Base-by-base conservation (phyloP, 2,329 filamentous ascomycete species). In the Nothomitra cinnamomea region DNA sequence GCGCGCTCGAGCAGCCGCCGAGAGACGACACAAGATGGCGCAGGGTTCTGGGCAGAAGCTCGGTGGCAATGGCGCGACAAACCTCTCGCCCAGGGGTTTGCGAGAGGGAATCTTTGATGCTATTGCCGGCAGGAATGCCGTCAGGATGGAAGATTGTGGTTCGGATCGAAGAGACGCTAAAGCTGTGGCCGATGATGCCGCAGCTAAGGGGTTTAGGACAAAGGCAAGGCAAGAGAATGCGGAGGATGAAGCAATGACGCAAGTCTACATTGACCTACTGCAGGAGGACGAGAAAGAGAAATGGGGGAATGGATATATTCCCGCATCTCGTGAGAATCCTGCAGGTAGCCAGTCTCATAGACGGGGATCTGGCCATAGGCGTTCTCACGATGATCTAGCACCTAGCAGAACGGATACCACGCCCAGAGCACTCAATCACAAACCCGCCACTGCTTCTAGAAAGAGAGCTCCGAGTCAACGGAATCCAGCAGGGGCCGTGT, bases 151-250 rank as follows among this genome's bases (percentile, higher is more conserved):
- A 56, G 87, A 87, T 2, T 95, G 90, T 65, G 88, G 79, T 24
- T 87, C 82, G 55, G 80, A 79, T 12, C 81, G 77, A 36, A 76
- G 78, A 48, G 77, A 79, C 57, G 80, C 82, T 47, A 70, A 73
- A n/a, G 77, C 82, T 61, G 78, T 89, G 19, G 74, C 75, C 2
- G 75, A 80, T 15, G 77, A 85, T 55, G 83, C 82, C 38, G 79
- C 79, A 4, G 73, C 72, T 54, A 83, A 83, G 58, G 86, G 87
- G 0, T 90, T 94, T 69, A 78, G 76, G 56, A 95, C 88, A 0
- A 78, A 85, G 61, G 87, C 87, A 0, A 87, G 94, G 59, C 85
- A 94, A 64, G 87, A 95, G 54, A 83, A 88, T 60, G 89, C 87
- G 2, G 94, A 95, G 60, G 87, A 95, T 54, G 75, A 78, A 22